A percentile compares a stretch with the other conserved stretches of the same genome.
Evolutionary conservation across 169 alveolate species (phyloP).

Genomic region (Plasmodium vivax): DNA sequence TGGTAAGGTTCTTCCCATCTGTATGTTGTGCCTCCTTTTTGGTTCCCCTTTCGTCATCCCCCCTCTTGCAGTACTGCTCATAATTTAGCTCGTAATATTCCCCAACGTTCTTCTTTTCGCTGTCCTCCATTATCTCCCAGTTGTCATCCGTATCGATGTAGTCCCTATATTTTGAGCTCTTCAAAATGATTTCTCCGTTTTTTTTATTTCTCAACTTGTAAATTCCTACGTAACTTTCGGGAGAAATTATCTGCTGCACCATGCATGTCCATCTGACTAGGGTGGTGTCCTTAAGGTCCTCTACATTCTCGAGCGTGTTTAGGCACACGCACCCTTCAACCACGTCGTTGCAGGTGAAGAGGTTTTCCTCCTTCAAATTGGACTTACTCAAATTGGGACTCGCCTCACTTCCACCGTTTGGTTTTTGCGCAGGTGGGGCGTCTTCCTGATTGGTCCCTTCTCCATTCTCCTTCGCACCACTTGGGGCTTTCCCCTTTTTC

Average conservation of each 20-base stretch:
- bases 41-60: not conserved
- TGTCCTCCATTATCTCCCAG: conserved; percentile 53
- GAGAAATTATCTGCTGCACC: conserved; percentile 73
- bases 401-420: not conserved
- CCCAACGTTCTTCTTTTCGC: conserved; percentile 23
- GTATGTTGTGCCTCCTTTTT: not conserved
- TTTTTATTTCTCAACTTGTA: conserved; percentile 59
- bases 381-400: not conserved
- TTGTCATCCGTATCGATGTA: conserved; percentile 67
- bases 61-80: not conserved
- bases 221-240: conserved; percentile 66
- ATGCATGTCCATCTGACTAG: conserved; percentile 76
- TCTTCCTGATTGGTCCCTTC: not conserved
- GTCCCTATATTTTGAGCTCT: conserved; percentile 71
- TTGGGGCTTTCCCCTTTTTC: not conserved
- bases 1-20: not conserved
- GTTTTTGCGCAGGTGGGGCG: not conserved
- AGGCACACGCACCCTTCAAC: conserved; percentile 55
- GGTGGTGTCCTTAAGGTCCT: conserved; percentile 34
- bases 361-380: not conserved
- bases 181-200: conserved; percentile 33
- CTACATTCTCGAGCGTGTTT: conserved; percentile 7
- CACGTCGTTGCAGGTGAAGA: not conserved
- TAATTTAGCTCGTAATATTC: conserved; percentile 57
- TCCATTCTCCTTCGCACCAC: not conserved